phyloP scores from a whole-genome alignment of 1,139 yeast genomes.

The Pichia inconspicua region DNA sequence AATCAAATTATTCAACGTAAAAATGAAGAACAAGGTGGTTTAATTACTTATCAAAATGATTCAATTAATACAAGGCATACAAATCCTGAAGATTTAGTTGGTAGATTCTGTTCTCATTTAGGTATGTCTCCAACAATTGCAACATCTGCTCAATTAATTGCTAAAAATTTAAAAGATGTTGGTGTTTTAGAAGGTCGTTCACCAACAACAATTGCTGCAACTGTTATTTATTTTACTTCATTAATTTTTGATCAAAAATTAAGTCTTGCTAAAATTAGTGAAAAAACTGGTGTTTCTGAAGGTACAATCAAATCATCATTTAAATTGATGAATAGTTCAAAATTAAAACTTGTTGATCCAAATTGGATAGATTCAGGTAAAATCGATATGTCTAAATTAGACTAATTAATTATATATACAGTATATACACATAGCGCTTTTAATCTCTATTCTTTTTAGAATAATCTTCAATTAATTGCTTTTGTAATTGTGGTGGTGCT shows the following conservation, averaged over 20 bases:
- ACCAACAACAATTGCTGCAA: conserved; percentile 96
- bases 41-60: conserved; percentile 35
- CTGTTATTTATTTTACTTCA: conserved; percentile 92
- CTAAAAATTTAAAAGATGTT: conserved; percentile 78
- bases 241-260: conserved; percentile 59
- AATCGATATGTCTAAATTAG: conserved; percentile 32
- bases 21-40: conserved; percentile 34
- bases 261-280: conserved; percentile 76
- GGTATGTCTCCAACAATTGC: conserved; percentile 82
- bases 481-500: conserved; percentile 85
- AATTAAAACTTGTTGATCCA: conserved; percentile 69
- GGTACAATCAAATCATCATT: conserved; percentile 94
- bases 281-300: conserved; percentile 94
- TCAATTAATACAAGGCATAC: conserved; percentile 81
- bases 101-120: conserved; percentile 92
- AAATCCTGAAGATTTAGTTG: conserved; percentile 86
- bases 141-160: conserved; percentile 89
- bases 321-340: conserved; percentile 63
- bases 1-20: conserved; percentile 66
- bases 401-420: neutral
- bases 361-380: conserved; percentile 69
- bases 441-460: conserved; percentile 40
- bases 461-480: conserved; percentile 79
- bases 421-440: too few relatives aligned
- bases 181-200: conserved; percentile 96